Conservation (phyloP, 805 yeast genomes). For the Schizosaccharomyces octosporus region DNA sequence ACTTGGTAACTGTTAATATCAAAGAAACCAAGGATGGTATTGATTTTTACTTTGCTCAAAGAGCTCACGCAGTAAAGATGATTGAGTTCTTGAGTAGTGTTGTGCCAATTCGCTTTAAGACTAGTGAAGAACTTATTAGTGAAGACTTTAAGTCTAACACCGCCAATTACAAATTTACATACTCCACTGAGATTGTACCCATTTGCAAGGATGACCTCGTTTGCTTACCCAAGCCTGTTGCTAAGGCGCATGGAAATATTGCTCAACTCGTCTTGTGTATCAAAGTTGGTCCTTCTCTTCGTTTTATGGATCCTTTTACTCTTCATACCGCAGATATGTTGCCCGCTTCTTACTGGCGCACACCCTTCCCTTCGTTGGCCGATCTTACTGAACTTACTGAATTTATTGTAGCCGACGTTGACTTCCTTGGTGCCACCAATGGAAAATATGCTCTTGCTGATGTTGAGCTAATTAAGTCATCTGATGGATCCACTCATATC, state of each 20-base stretch:
- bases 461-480: constrained; percentile 66
- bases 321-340: constrained; percentile 54
- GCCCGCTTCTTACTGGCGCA: constrained; percentile 55
- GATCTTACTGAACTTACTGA: constrained; percentile 43
- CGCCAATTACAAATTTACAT: constrained; percentile 71
- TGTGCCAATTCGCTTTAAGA: constrained; percentile 60
- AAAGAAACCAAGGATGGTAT: constrained; percentile 83
- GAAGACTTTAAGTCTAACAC: constrained; percentile 81
- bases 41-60: constrained; percentile 73
- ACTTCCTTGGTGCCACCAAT: constrained; percentile 56
- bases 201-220: constrained; percentile 92
- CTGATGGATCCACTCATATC: constrained; percentile 64
- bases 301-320: constrained; percentile 66
- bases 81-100: constrained; percentile 67
- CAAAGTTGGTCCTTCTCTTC: constrained; percentile 57
- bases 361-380: constrained; percentile 53
- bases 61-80: constrained; percentile 84
- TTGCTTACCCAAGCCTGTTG: constrained; percentile 67
- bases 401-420: constrained; percentile 78
- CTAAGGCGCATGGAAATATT: constrained; percentile 60
- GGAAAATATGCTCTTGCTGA: constrained; percentile 75
- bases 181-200: constrained; percentile 82
- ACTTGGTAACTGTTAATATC: constrained; percentile 76
- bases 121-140: constrained; percentile 75
- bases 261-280: constrained; percentile 64